These are phyloP conservation scores for Blastocystis sp. DNA, from an alignment of 352 stramenopile species.

Conservation along the genomic window DNA sequence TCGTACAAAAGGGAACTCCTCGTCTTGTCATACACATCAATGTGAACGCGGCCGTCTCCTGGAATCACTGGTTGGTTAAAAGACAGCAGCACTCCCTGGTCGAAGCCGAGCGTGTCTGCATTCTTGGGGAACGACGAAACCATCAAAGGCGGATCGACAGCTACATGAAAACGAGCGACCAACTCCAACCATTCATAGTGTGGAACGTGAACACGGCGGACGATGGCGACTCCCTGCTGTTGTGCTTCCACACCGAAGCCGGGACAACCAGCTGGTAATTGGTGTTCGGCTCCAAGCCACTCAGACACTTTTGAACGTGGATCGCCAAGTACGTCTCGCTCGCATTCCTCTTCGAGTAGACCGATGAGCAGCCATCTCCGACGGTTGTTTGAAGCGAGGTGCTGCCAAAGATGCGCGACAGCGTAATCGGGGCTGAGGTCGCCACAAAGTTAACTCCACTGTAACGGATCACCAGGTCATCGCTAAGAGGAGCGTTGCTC, in stretches of 20 bases:
- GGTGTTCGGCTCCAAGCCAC: background rate
- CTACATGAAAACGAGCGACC: background rate
- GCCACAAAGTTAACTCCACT: background rate
- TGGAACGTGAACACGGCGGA: background rate
- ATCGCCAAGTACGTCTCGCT: background rate
- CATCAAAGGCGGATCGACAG: background rate
- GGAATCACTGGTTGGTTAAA: background rate
- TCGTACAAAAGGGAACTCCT: background rate
- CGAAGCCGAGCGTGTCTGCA: background rate
- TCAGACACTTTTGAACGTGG: background rate
- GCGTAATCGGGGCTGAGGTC: background rate
- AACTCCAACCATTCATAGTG: background rate
- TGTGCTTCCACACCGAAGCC: background rate
- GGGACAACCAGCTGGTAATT: conserved; percentile 42
- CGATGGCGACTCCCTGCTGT: background rate
- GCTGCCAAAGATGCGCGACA: background rate
- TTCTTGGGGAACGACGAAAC: background rate
- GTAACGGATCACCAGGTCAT: background rate
- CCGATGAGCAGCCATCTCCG: background rate
- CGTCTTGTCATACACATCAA: background rate
- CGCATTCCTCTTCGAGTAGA: background rate
- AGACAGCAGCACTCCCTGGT: background rate
- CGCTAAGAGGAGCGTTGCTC: background rate
- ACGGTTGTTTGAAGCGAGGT: background rate
- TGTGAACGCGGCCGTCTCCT: background rate